Conservation (phyloP, 164 flowering plant species). For the Umbilicus rupestris region DNA sequence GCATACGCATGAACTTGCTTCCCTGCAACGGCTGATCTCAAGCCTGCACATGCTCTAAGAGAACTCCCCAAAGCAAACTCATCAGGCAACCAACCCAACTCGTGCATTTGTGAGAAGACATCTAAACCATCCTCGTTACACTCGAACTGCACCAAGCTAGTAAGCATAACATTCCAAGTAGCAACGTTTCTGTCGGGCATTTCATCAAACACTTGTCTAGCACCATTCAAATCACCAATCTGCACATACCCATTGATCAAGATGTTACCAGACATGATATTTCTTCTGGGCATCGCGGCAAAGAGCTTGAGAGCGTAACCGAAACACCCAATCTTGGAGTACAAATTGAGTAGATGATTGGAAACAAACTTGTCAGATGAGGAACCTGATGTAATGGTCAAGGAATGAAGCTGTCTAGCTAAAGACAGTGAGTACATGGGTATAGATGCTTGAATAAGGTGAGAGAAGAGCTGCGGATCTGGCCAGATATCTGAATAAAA, state of each 20-base stretch:
- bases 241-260: conserved; percentile 43
- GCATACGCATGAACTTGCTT: conserved; percentile 43
- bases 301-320: conserved; percentile 24
- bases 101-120: conserved; percentile 37
- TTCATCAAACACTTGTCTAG: conserved; percentile 45
- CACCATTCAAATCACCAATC: conserved; percentile 42
- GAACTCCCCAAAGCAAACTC: conserved; percentile 43
- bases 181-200: conserved; percentile 54
- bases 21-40: conserved; percentile 26
- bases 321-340: conserved; percentile 41
- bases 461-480: conserved; percentile 41
- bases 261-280: conserved; percentile 61
- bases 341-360: conserved; percentile 57
- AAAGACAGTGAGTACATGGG: background rate
- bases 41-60: conserved; percentile 45
- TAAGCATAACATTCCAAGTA: conserved; percentile 64
- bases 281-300: conserved; percentile 37
- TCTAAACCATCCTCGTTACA: conserved; percentile 44
- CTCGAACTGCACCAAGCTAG: conserved; percentile 41
- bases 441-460: conserved; percentile 45
- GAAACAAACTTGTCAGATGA: conserved; percentile 46
- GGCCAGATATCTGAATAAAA: conserved; percentile 34
- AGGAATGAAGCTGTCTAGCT: too few relatives aligned
- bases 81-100: conserved; percentile 36
- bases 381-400: too few relatives aligned